Evolutionary conservation across 1,139 yeast species (phyloP).

Genomic region (Lodderomyces beijingensis): DNA sequence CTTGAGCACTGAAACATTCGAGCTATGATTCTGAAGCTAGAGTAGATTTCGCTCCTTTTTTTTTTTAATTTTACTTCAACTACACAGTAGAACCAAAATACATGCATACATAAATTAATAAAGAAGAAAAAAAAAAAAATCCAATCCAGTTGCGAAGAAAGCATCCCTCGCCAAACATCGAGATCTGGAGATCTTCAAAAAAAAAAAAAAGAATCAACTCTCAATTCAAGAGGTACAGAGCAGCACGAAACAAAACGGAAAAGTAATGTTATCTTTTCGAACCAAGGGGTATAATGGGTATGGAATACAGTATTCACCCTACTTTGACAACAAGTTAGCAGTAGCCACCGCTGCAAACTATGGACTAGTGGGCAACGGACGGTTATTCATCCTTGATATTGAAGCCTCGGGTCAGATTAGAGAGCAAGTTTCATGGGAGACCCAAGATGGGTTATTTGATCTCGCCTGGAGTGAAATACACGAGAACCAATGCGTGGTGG

Average conservation of each 20-base stretch:
- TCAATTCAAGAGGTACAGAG: too few species aligned
- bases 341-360: constrained; percentile 90
- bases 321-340: constrained; percentile 82
- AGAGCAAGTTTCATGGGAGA: constrained; percentile 64
- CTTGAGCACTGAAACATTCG: constrained; percentile 29
- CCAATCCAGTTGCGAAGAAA: background rate
- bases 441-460: constrained; percentile 91
- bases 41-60: too few species aligned
- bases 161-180: background rate
- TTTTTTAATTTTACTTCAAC: too few species aligned
- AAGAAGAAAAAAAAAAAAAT: background rate
- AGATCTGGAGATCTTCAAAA: too few species aligned
- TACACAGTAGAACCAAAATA: background rate
- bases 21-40: background rate
- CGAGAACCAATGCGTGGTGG: constrained; percentile 78
- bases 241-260: too few species aligned
- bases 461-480: constrained; percentile 87
- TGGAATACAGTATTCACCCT: constrained; percentile 87
- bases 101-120: background rate
- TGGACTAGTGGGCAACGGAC: constrained; percentile 93
- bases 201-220: too few species aligned
- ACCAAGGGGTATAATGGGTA: constrained; percentile 86
- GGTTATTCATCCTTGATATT: constrained; percentile 65
- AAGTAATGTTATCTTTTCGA: constrained; percentile 65
- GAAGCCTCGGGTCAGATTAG: constrained; percentile 58